Evolutionary conservation across 2,329 filamentous ascomycete species (phyloP).

Genomic region (Sarocladium brachiariae): DNA sequence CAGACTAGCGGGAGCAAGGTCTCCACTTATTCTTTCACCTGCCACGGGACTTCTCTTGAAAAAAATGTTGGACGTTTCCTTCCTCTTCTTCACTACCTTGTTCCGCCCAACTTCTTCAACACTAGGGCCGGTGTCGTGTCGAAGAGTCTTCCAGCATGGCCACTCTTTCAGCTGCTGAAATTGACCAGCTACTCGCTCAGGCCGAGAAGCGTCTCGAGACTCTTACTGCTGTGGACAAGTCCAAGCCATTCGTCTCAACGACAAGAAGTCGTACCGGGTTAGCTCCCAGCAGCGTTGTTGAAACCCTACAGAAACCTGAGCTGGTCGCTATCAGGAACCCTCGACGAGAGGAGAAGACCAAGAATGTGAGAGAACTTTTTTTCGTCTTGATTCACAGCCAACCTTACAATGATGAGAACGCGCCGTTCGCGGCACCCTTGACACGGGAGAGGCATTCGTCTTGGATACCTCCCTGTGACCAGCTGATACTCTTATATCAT

Average conservation of each 20-base stretch:
- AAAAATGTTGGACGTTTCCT: not conserved
- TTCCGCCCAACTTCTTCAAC: no score
- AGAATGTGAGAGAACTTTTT: slow-evolving; percentile 22
- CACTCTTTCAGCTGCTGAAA: slow-evolving; percentile 21
- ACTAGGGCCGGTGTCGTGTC: slow-evolving; percentile 8
- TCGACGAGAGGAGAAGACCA: slow-evolving; percentile 4
- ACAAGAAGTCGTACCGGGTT: slow-evolving; percentile 12
- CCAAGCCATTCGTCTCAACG: slow-evolving; percentile 10
- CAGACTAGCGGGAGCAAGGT: not conserved
- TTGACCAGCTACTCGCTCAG: slow-evolving; percentile 26
- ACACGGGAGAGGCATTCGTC: slow-evolving; percentile 32
- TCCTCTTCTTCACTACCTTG: slow-evolving; percentile 14
- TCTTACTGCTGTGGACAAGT: not conserved
- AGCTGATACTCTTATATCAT: slow-evolving; percentile 53
- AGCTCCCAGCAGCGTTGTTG: not conserved
- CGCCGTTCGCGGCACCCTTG: slow-evolving; percentile 28
- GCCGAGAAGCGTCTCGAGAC: slow-evolving; percentile 25
- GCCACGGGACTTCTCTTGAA: not conserved
- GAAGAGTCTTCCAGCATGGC: slow-evolving; percentile 19
- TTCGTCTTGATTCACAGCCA: slow-evolving; percentile 10
- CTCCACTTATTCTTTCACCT: not conserved
- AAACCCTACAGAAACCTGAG: slow-evolving; percentile 9
- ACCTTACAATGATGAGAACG: slow-evolving; percentile 38
- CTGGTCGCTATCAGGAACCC: slow-evolving; percentile 14
- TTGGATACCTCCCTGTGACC: slow-evolving; percentile 49